Percentiles rank a stretch among this genome's conserved stretches.
phyloP scores from a whole-genome alignment of 2,329 filamentous ascomycete species.

The Stagonosporopsis chrysanthemi region DNA sequence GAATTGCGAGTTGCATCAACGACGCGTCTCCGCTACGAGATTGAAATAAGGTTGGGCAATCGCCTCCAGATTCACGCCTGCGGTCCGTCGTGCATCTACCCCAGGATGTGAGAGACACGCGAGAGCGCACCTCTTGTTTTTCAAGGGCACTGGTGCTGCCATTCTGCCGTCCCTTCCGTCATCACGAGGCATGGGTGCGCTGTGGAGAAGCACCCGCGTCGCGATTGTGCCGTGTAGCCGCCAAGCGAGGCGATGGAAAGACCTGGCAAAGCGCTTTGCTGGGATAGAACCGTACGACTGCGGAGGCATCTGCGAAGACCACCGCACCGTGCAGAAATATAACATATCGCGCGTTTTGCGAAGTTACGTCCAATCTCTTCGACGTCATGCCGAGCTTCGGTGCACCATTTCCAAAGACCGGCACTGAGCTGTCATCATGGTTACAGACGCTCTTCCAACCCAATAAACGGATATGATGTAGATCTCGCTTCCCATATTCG shows the following conservation, averaged over 20 bases:
- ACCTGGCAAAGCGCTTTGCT: neutral
- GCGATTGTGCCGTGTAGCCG: neutral
- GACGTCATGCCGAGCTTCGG: too few relatives aligned
- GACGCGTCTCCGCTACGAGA: neutral
- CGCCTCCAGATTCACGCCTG: neutral
- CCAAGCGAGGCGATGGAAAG: neutral
- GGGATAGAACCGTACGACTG: too few relatives aligned
- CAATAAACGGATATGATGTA: slow-evolving; percentile 1
- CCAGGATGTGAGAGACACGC: neutral
- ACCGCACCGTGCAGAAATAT: too few relatives aligned
- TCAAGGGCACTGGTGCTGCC: neutral
- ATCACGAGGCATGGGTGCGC: neutral
- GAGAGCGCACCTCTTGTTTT: neutral
- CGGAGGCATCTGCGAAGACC: too few relatives aligned
- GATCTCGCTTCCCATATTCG: neutral
- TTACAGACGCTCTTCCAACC: neutral
- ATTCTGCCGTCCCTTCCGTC: neutral
- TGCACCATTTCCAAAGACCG: too few relatives aligned
- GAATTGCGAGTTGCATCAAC: neutral
- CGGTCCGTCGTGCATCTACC: slow-evolving; percentile 2
- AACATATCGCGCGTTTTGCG: too few relatives aligned
- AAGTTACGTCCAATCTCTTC: too few relatives aligned
- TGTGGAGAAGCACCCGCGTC: slow-evolving; percentile 13
- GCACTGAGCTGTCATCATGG: neutral
- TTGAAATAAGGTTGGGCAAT: neutral